These are phyloP conservation scores for Salix koriyanagi DNA, from an alignment of 345 rosid species.

Conservation along the genomic window DNA sequence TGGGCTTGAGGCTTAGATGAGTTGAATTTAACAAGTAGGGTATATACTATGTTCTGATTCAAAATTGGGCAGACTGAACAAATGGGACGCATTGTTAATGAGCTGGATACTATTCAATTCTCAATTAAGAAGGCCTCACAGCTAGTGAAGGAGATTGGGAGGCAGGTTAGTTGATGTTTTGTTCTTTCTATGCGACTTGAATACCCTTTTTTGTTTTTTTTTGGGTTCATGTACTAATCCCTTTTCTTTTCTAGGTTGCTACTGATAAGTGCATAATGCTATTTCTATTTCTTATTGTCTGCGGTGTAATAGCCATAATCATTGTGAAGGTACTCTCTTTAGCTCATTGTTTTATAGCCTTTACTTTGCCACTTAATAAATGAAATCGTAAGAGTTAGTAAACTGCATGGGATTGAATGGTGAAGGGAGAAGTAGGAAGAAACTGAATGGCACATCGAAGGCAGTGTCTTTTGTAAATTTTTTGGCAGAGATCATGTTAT, in stretches of 20 bases:
- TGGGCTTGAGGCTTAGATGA: neutral
- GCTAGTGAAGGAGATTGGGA: slow-evolving; percentile 95
- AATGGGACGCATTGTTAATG: slow-evolving; percentile 97
- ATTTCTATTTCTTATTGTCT: slow-evolving; percentile 81
- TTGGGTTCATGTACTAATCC: neutral
- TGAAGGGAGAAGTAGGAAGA: neutral
- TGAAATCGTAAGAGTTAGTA: neutral
- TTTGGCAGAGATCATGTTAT: neutral
- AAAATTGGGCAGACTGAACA: slow-evolving; percentile 75
- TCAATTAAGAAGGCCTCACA: slow-evolving; percentile 97
- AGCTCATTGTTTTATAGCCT: neutral
- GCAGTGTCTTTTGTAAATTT: neutral
- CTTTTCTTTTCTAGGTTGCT: slow-evolving; percentile 62
- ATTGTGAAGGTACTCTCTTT: slow-evolving; percentile 73
- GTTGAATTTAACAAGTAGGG: neutral
- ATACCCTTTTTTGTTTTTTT: neutral
- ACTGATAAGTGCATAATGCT: slow-evolving; percentile 98
- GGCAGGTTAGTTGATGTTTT: slow-evolving; percentile 60
- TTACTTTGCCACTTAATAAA: neutral
- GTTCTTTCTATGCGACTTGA: neutral
- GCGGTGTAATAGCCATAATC: slow-evolving; percentile 89
- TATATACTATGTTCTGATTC: slow-evolving; percentile 13
- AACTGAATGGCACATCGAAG: neutral
- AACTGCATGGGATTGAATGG: neutral
- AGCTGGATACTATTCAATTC: slow-evolving; percentile 94